Conservation (phyloP, 176 grass and related monocot genomes). For the Musa schizocarpa region DNA sequence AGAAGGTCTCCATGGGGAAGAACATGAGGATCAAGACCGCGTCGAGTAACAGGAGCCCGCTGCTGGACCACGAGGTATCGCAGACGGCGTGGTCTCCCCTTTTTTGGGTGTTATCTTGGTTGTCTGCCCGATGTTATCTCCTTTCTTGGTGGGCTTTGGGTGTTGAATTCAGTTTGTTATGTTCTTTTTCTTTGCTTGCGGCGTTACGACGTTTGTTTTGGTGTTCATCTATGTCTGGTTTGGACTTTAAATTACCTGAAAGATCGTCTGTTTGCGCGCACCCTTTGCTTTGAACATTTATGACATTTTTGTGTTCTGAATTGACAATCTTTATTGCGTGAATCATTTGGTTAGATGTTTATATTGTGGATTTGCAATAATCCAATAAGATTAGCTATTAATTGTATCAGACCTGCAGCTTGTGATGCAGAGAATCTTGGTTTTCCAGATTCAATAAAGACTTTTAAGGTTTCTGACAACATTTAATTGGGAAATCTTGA, state of each 20-base stretch:
- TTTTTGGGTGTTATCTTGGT: not conserved
- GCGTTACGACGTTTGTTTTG: not conserved
- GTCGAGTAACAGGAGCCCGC: conserved; percentile 28
- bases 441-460: no score
- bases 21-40: conserved; percentile 44
- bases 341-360: not conserved
- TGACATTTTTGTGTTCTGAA: no score
- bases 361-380: not conserved
- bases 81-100: not conserved
- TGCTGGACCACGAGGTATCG: conserved; percentile 43
- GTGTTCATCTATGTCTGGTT: not conserved
- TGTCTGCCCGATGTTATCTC: not conserved
- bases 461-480: no score
- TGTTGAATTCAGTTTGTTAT: not conserved
- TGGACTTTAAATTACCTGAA: not conserved
- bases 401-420: no score
- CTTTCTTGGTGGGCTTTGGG: not conserved
- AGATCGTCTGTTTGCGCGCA: no score
- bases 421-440: no score
- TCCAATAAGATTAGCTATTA: not conserved
- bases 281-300: no score
- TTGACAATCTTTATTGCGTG: not conserved
- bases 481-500: no score
- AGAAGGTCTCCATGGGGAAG: conserved; percentile 31
- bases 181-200: not conserved